A percentile compares a stretch with the other conserved stretches of the same genome.
phyloP scores from a whole-genome alignment of 1,284 basidiomycete genomes.

The Tilletia caries region DNA sequence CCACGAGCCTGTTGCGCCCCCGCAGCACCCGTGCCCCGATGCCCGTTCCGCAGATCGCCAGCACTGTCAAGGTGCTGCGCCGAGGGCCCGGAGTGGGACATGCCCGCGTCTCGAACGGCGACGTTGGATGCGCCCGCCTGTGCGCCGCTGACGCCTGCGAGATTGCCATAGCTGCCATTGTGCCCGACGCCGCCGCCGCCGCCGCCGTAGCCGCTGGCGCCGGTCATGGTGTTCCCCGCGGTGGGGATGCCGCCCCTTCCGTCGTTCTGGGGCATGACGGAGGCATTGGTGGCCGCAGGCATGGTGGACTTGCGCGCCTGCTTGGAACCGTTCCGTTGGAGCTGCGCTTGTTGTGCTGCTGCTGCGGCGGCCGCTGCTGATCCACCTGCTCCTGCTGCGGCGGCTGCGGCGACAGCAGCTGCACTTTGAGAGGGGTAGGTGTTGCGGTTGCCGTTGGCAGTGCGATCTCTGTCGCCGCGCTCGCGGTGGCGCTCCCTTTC shows the following conservation, averaged over 20 bases:
- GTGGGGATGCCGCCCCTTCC: neutral
- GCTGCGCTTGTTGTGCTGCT: conserved; percentile 24
- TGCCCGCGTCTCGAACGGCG: conserved; percentile 42
- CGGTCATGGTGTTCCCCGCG: neutral
- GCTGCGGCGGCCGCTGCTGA: neutral
- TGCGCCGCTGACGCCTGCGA: conserved; percentile 25
- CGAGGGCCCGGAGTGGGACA: conserved; percentile 18
- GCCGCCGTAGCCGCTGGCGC: conserved; percentile 5
- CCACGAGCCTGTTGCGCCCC: conserved; percentile 12
- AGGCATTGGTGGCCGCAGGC: conserved; percentile 15
- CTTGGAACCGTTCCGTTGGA: conserved; percentile 40
- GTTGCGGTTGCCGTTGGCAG: neutral
- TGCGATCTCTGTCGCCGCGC: conserved; percentile 19
- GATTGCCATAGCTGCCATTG: conserved; percentile 32
- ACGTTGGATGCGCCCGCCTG: conserved; percentile 39
- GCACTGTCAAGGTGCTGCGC: conserved; percentile 25
- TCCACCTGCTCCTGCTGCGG: conserved; percentile 14
- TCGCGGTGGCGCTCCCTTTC: conserved; percentile 43
- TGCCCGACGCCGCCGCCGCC: conserved; percentile 30
- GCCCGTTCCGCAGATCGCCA: conserved; percentile 1
- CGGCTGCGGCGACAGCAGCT: conserved; percentile 24
- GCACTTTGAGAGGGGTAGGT: conserved; percentile 21
- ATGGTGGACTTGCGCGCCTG: conserved; percentile 42
- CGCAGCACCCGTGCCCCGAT: conserved; percentile 16
- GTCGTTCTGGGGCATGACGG: neutral